Conservation (phyloP, 108 stramenopile genomes). For the Parietichytrium sp. region DNA sequence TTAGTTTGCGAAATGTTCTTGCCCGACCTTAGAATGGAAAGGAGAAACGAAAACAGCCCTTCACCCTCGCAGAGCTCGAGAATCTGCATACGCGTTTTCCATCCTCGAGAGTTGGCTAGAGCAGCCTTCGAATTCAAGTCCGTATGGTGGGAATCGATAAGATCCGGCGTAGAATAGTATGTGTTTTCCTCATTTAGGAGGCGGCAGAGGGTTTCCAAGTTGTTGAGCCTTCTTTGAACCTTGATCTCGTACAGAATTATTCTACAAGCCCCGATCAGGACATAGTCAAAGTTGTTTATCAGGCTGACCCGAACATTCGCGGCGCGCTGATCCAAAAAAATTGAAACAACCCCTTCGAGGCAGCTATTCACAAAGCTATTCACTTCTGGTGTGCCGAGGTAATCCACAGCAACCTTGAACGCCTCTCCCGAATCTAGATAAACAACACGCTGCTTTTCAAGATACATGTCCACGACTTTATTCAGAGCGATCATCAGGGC, state of each 20-base stretch:
- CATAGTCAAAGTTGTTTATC: background rate
- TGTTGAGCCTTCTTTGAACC: background rate
- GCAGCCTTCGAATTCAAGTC: background rate
- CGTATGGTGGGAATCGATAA: background rate
- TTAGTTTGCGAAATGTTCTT: too few species aligned
- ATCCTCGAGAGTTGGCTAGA: background rate
- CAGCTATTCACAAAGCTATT: background rate
- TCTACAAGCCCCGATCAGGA: background rate
- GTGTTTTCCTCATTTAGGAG: background rate
- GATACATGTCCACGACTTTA: background rate
- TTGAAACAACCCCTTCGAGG: background rate
- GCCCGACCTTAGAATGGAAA: background rate
- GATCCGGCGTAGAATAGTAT: conserved; percentile 1
- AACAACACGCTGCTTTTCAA: background rate
- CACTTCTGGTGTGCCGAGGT: background rate
- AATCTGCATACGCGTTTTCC: background rate
- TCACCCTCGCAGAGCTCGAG: background rate
- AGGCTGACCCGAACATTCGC: background rate
- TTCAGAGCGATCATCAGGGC: too few species aligned
- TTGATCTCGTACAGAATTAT: background rate
- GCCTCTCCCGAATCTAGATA: background rate
- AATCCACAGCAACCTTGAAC: background rate
- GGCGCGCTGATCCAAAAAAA: conserved; percentile 4
- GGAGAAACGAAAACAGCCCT: background rate
- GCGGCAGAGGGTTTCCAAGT: background rate